Evolutionary conservation across 192 early-diverging fungal genomes (phyloP), one percentile per base, ranked within the genome.

Genomic region (Cetraspora pellucida): DNA sequence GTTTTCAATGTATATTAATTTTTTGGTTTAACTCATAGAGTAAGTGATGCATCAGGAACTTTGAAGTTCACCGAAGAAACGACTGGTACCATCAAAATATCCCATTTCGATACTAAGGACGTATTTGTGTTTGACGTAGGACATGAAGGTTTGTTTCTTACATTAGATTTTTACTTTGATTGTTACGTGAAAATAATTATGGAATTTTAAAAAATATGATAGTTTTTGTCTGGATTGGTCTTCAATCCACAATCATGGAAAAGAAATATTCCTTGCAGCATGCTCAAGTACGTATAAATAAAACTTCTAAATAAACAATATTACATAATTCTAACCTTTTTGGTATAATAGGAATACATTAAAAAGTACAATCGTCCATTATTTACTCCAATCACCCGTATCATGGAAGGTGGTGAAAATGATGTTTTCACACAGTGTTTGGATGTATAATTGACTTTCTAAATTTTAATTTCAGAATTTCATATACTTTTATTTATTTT

Each of bases 391-490:
- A 86, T 93, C 54, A 84, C 88, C 21, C 86, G 88, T 17, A 70
- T 94, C 1, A 14, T 92, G 17, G 91, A 95, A 78, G 93, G 93
- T 16, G 87, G 81, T 50, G 93, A 94, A 72, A 85, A 89, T 77
- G 84, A 85, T 58, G 63, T 84, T 60, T 87, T 90, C 72, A 81
- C 86, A 49, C 79, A 81, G 25, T 64, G 64, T 21, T 75, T 85
- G 9, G 82, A 81, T 68, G 79, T 71, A n/a, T 81, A 59, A 59
- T 19, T n/a, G 19, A 54, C 19, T 54, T 13, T 19, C 9, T 0
- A 10, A 13, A 52, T 54, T 14, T 19, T 52, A 54, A 19, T 54
- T 54, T 19, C 50, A 54, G 16, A 54, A 1, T 49, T 58, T 58
- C n/a, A n/a, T n/a, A n/a, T n/a, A n/a, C n/a, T n/a, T 37, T 37